Conservation (phyloP, 169 alveolate genomes). For the Plasmodium cynomolgi region DNA sequence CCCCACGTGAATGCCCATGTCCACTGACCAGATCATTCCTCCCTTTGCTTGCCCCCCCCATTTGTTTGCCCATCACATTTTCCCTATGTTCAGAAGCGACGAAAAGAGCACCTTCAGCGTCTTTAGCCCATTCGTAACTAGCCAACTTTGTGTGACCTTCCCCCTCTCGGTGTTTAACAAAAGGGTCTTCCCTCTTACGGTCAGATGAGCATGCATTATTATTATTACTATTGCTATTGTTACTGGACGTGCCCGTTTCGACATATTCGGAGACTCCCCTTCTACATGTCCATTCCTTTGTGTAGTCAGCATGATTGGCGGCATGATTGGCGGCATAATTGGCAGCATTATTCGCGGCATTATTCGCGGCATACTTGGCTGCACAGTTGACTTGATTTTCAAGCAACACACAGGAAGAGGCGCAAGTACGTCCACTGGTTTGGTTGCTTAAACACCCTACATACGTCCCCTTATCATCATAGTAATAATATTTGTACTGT, state of each 20-base stretch:
- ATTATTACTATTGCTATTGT: neutral
- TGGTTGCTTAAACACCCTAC: neutral
- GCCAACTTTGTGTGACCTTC: neutral
- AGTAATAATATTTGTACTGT: constrained; percentile 3
- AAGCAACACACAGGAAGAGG: neutral
- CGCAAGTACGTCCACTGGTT: neutral
- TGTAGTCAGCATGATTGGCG: neutral
- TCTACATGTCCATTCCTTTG: neutral
- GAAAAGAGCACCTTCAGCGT: neutral
- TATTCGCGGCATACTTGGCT: neutral
- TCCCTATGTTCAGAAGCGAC: neutral
- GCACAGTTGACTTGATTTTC: neutral
- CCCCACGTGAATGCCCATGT: neutral
- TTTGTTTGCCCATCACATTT: neutral
- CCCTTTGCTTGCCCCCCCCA: neutral
- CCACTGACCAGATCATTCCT: neutral
- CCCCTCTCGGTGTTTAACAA: neutral
- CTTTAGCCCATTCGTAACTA: neutral
- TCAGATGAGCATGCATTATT: neutral
- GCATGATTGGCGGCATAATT: neutral
- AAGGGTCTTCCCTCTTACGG: neutral
- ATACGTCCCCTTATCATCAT: neutral
- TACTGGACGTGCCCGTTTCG: neutral
- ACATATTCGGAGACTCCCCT: constrained; percentile 6
- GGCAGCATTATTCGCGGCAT: too few species aligned